phyloP scores from a whole-genome alignment of 2,329 filamentous ascomycete species.

The Penicillium freii region DNA sequence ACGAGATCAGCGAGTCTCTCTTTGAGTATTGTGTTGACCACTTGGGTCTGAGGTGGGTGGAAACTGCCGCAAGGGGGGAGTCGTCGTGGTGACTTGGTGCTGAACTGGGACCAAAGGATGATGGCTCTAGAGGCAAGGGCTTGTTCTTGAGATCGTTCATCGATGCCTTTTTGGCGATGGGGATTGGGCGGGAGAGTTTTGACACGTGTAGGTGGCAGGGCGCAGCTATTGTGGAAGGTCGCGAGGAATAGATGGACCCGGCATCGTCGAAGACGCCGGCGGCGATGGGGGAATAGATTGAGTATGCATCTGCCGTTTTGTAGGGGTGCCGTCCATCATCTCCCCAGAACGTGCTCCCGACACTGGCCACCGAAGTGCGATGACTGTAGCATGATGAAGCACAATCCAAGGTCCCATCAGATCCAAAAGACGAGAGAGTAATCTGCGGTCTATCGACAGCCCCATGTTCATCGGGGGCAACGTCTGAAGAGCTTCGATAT shows the following conservation, averaged over 20 bases:
- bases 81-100: conserved; percentile 23
- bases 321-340: conserved; percentile 8
- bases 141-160: conserved; percentile 38
- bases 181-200: conserved; percentile 1
- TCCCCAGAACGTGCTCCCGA: conserved; percentile 28
- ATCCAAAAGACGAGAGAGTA: conserved; percentile 23
- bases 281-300: conserved; percentile 24
- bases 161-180: conserved; percentile 19
- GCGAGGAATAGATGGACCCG: conserved; percentile 6
- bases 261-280: conserved; percentile 38
- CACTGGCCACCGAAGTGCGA: conserved; percentile 35
- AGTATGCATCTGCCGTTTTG: conserved; percentile 25
- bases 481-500: conserved; percentile 10
- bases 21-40: neutral
- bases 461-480: neutral
- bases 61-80: neutral
- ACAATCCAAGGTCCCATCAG: conserved; percentile 27
- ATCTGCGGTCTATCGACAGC: neutral
- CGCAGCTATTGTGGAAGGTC: neutral
- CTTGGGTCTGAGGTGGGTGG: neutral
- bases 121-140: conserved; percentile 41
- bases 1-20: neutral
- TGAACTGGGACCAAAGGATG: conserved; percentile 30
- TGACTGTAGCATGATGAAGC: conserved; percentile 40
- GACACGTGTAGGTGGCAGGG: neutral